phyloP scores from a whole-genome alignment of 2,329 filamentous ascomycete species.

The Fusarium tricinctum region DNA sequence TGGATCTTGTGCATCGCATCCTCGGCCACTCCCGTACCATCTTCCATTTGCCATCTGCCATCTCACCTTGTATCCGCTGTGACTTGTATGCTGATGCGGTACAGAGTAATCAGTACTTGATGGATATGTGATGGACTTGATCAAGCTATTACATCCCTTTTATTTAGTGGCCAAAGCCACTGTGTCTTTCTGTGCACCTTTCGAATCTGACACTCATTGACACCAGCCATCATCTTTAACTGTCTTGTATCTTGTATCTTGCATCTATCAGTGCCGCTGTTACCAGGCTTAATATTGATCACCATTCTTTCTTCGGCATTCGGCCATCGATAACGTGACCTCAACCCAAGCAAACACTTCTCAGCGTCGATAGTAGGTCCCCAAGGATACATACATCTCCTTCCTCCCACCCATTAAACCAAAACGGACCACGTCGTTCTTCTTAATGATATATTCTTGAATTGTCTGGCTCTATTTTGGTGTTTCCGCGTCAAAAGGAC shows the following conservation, averaged over 20 bases:
- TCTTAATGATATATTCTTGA: background rate
- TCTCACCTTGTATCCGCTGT: slow-evolving; percentile 30
- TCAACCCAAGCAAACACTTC: background rate
- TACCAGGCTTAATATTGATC: slow-evolving; percentile 10
- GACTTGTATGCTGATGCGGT: slow-evolving; percentile 36
- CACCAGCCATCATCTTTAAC: slow-evolving; percentile 9
- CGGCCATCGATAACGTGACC: background rate
- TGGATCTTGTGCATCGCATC: slow-evolving; percentile 20
- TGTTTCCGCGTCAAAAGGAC: background rate
- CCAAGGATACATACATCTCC: background rate
- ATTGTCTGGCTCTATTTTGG: background rate
- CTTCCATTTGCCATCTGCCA: slow-evolving; percentile 34
- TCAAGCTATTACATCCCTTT: slow-evolving; percentile 3
- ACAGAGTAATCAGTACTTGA: background rate
- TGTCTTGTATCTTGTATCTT: slow-evolving; percentile 5
- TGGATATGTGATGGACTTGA: background rate
- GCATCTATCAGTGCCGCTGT: background rate
- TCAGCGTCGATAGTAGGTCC: background rate
- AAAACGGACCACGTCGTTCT: background rate
- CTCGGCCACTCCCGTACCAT: slow-evolving; percentile 46
- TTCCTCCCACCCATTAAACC: background rate
- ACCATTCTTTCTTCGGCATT: slow-evolving; percentile 1
- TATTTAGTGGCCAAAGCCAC: slow-evolving; percentile 16
- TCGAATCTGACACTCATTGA: slow-evolving; percentile 30
- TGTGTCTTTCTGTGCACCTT: slow-evolving; percentile 31